A percentile compares a stretch with the other conserved stretches of the same genome.
These are phyloP conservation scores for Penicillium macrosclerotiorum DNA, from an alignment of 495 filamentous ascomycete genomes.

Conservation along the genomic window DNA sequence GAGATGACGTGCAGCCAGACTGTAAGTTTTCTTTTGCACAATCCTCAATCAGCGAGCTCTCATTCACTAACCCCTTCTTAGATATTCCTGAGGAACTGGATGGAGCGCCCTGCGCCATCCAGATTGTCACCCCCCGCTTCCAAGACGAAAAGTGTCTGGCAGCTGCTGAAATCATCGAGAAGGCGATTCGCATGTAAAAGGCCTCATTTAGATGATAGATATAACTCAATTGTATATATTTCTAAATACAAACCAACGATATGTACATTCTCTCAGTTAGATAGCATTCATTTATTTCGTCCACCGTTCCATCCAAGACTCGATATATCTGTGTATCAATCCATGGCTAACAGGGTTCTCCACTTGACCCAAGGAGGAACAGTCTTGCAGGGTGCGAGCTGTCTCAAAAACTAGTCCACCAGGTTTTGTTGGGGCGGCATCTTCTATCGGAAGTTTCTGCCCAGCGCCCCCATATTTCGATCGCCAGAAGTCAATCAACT, in stretches of 20 bases:
- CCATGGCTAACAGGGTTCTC: slow-evolving; percentile 20
- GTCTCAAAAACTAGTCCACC: slow-evolving; percentile 20
- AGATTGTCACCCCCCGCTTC: slow-evolving; percentile 37
- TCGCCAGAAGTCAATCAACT: slow-evolving; percentile 54
- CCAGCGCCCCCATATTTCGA: slow-evolving; percentile 22
- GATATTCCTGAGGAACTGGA: slow-evolving; percentile 34
- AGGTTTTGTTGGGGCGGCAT: not conserved
- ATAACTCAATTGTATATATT: too few relatives aligned
- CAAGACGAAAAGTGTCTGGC: slow-evolving; percentile 44
- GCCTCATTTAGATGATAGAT: too few relatives aligned
- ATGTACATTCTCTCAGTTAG: slow-evolving; percentile 3
- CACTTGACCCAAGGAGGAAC: slow-evolving; percentile 13
- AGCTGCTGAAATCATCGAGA: slow-evolving; percentile 35
- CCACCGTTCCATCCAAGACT: slow-evolving; percentile 24
- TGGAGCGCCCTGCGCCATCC: slow-evolving; percentile 38
- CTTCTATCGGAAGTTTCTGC: not conserved
- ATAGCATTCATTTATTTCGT: slow-evolving; percentile 8
- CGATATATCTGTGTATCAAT: slow-evolving; percentile 23
- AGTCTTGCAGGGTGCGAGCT: slow-evolving; percentile 16
- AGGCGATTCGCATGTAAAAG: too few relatives aligned
- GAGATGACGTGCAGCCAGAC: slow-evolving; percentile 29
- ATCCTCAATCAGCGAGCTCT: not conserved
- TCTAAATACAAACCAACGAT: not conserved
- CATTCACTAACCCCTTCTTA: slow-evolving; percentile 9
- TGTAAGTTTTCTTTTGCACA: slow-evolving; percentile 23